These are phyloP conservation scores for Phytophthora ramorum DNA, from an alignment of 352 stramenopile species.

Conservation along the genomic window DNA sequence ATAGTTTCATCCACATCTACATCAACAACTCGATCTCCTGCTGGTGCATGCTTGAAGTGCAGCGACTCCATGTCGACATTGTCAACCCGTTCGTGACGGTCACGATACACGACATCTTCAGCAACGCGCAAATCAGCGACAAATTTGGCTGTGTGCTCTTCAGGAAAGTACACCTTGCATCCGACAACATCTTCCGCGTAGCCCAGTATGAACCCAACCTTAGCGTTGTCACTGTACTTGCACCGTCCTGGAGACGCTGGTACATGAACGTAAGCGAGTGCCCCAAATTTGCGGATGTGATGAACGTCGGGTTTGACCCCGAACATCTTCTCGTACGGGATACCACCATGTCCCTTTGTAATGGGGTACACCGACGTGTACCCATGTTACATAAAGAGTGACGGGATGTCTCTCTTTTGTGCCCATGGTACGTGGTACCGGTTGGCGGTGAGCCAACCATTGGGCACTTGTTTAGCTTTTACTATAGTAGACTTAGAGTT, in stretches of 20 bases:
- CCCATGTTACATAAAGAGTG: too few relatives aligned
- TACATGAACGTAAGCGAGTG: neutral
- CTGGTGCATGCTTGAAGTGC: conserved; percentile 4
- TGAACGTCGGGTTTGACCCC: neutral
- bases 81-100: conserved; percentile 4
- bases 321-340: too few relatives aligned
- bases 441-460: too few relatives aligned
- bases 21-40: neutral
- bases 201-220: too few relatives aligned
- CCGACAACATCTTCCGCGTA: too few relatives aligned
- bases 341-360: too few relatives aligned
- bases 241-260: neutral
- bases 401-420: too few relatives aligned
- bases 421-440: too few relatives aligned
- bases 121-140: neutral
- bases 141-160: neutral
- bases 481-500: too few relatives aligned
- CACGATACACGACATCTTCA: conserved; percentile 7
- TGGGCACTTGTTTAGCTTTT: too few relatives aligned
- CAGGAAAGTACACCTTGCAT: too few relatives aligned
- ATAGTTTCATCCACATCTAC: neutral
- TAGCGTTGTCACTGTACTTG: neutral
- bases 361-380: too few relatives aligned
- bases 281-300: neutral
- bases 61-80: conserved; percentile 3